phyloP scores from a whole-genome alignment of 768 basidiomycete genomes.

The Solioccasus polychromus region DNA sequence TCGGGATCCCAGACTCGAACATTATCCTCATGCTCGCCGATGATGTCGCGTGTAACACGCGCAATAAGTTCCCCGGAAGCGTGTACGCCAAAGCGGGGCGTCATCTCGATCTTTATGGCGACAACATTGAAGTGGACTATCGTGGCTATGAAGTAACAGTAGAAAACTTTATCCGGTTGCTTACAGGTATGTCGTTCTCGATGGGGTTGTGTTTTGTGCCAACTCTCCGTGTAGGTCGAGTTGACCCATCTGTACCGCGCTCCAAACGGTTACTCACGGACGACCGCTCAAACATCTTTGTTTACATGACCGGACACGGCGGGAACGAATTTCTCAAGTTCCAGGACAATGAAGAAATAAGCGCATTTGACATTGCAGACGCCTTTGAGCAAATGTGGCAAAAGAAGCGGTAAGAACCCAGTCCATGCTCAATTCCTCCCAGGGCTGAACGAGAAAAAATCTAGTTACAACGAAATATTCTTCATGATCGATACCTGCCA shows the following conservation, averaged over 20 bases:
- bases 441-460: constrained; percentile 32
- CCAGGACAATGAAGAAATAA: constrained; percentile 98
- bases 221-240: constrained; percentile 57
- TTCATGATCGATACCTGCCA: constrained; percentile 99
- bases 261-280: constrained; percentile 92
- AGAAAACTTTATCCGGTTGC: constrained; percentile 88
- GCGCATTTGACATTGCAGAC: constrained; percentile 95
- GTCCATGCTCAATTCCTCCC: too few species aligned
- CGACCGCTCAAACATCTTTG: constrained; percentile 87
- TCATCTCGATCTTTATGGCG: constrained; percentile 87
- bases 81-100: constrained; percentile 89
- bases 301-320: constrained; percentile 98
- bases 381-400: constrained; percentile 99
- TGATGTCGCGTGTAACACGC: constrained; percentile 89
- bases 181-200: constrained; percentile 76
- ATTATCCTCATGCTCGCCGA: constrained; percentile 99
- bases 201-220: neutral
- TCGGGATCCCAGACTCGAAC: constrained; percentile 97
- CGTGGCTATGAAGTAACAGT: constrained; percentile 97
- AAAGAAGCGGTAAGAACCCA: constrained; percentile 70
- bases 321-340: constrained; percentile 99
- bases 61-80: constrained; percentile 88
- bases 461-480: constrained; percentile 84
- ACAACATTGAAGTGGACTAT: constrained; percentile 97
- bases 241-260: constrained; percentile 80